phyloP scores from a whole-genome alignment of 2,329 filamentous ascomycete species.

The Aspergillus tamarii region DNA sequence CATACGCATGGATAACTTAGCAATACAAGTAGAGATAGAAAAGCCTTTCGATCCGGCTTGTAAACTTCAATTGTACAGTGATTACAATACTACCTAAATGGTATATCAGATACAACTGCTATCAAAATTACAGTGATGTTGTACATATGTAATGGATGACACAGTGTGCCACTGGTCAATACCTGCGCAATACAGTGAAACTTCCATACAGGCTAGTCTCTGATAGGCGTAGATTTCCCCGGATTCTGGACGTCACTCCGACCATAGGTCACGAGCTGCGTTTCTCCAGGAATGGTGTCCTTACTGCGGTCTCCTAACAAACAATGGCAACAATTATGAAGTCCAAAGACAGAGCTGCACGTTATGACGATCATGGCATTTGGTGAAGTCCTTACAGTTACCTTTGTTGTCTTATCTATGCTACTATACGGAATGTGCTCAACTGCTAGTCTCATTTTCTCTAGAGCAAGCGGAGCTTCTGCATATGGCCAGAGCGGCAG shows the following conservation, averaged over 20 bases:
- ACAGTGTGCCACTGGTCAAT: not conserved
- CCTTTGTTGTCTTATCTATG: not conserved
- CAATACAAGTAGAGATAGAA: not conserved
- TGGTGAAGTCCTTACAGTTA: not conserved
- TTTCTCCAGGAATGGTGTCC: not conserved
- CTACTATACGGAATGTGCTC: not conserved
- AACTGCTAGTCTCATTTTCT: not conserved
- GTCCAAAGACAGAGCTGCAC: not conserved
- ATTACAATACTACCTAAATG: not conserved
- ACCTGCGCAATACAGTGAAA: not conserved
- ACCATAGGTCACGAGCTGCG: conserved; percentile 8
- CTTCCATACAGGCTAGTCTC: not conserved
- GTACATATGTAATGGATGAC: not conserved
- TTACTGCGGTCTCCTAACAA: not conserved
- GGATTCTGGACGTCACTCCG: conserved; percentile 18
- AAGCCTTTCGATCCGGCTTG: not conserved
- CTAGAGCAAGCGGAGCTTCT: not conserved
- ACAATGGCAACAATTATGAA: conserved; percentile 7
- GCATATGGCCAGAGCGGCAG: conserved; percentile 6
- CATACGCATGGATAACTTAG: not conserved
- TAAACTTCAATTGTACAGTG: not conserved
- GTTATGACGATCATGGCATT: not conserved
- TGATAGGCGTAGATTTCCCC: conserved; percentile 17
- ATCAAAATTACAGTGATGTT: not conserved
- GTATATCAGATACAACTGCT: not conserved